Evolutionary conservation across 768 basidiomycete species (phyloP).

Genomic region (Megacollybia marginata): DNA sequence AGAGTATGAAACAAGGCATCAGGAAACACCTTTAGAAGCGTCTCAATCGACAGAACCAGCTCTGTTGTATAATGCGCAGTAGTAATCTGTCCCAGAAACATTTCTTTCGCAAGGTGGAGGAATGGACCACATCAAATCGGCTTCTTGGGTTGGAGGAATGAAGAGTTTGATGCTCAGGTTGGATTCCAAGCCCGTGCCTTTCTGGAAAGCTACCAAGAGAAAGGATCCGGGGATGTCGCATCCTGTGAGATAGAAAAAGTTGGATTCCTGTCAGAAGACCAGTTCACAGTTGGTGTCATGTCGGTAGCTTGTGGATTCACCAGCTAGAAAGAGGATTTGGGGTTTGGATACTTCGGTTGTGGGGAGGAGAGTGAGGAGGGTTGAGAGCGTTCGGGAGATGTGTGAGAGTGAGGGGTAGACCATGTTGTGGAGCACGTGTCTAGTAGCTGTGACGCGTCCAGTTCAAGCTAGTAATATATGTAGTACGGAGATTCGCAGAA

Average conservation of each 20-base stretch:
- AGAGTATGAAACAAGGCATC: too few relatives aligned
- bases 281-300: conserved; percentile 86
- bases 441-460: too few relatives aligned
- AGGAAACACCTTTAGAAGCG: conserved; percentile 34
- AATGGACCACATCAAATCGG: conserved; percentile 83
- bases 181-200: conserved; percentile 33
- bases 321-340: too few relatives aligned
- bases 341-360: not conserved
- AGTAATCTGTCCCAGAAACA: conserved; percentile 39
- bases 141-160: conserved; percentile 64
- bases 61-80: conserved; percentile 33
- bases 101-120: conserved; percentile 53
- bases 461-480: too few relatives aligned
- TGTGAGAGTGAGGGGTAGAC: too few relatives aligned
- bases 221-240: conserved; percentile 63
- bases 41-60: conserved; percentile 39
- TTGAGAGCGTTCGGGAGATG: too few relatives aligned
- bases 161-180: conserved; percentile 35
- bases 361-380: too few relatives aligned
- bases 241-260: too few relatives aligned
- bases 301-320: conserved; percentile 74
- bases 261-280: too few relatives aligned
- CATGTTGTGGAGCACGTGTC: too few relatives aligned
- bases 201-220: conserved; percentile 52
- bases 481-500: too few relatives aligned